Percentiles rank a stretch among this genome's conserved stretches.
Evolutionary conservation across 371 early-diverging fungal genomes (phyloP).

Genomic region (Rhizopus stolonifer): DNA sequence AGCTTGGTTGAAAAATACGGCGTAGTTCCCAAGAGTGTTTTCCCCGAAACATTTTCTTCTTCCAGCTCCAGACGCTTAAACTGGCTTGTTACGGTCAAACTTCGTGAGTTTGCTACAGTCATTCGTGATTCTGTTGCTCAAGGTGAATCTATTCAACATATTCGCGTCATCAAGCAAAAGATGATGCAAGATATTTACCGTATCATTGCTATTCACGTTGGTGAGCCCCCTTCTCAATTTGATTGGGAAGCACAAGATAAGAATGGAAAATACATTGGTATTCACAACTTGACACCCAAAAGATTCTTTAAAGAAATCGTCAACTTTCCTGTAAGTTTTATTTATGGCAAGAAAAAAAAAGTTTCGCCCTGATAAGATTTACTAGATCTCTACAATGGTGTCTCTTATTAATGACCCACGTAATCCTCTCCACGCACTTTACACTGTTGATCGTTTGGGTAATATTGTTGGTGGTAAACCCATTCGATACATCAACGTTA

Average conservation of each 20-base stretch:
- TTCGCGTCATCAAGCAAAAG: slow-evolving; percentile 52
- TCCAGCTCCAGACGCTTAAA: slow-evolving; percentile 63
- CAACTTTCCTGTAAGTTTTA: slow-evolving; percentile 53
- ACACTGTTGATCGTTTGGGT: slow-evolving; percentile 77
- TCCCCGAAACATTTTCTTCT: slow-evolving; percentile 71
- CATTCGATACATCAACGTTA: slow-evolving; percentile 71
- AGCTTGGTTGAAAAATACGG: slow-evolving; percentile 77
- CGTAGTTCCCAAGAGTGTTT: slow-evolving; percentile 72
- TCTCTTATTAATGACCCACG: slow-evolving; percentile 83
- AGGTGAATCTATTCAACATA: slow-evolving; percentile 39
- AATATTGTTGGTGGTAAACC: slow-evolving; percentile 70
- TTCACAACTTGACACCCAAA: slow-evolving; percentile 60
- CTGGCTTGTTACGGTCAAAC: slow-evolving; percentile 61
- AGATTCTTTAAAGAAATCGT: slow-evolving; percentile 67
- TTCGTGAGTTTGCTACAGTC: slow-evolving; percentile 69
- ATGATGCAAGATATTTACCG: slow-evolving; percentile 74
- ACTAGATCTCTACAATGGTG: slow-evolving; percentile 60
- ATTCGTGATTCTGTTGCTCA: slow-evolving; percentile 52
- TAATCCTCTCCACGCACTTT: slow-evolving; percentile 57
- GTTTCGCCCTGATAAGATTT: neutral
- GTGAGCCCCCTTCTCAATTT: slow-evolving; percentile 74
- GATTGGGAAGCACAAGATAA: slow-evolving; percentile 74
- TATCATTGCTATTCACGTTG: slow-evolving; percentile 70
- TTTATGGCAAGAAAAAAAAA: neutral
- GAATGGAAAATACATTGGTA: slow-evolving; percentile 62